Evolutionary conservation across 495 filamentous ascomycete genomes (phyloP).

Genomic region (Penicillium waksmanii): DNA sequence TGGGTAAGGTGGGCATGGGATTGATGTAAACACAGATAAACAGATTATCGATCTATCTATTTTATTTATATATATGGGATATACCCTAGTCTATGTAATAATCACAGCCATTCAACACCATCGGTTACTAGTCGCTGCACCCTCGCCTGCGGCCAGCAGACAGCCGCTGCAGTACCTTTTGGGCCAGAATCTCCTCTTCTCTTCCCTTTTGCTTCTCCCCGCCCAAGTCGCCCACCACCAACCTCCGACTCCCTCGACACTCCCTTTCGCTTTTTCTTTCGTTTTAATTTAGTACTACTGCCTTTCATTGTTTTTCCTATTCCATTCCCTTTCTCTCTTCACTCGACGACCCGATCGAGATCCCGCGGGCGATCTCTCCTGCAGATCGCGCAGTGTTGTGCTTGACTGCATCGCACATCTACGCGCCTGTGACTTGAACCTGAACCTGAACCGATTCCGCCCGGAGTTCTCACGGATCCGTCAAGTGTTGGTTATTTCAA

Average conservation of each 20-base stretch:
- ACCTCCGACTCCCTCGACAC: constrained; percentile 16
- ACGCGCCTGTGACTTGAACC: constrained; percentile 22
- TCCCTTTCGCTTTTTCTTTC: constrained; percentile 20
- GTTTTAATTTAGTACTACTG: constrained; percentile 3
- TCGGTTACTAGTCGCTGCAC: neutral
- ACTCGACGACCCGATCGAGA: constrained; percentile 18
- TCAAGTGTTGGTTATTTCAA: constrained; percentile 26
- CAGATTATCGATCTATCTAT: neutral
- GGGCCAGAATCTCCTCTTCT: constrained; percentile 18
- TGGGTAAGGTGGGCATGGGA: too few relatives aligned
- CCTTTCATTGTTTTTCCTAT: constrained; percentile 19
- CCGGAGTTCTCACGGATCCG: constrained; percentile 25
- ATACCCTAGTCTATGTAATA: too few relatives aligned
- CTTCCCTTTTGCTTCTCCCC: constrained; percentile 27
- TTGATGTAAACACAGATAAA: neutral
- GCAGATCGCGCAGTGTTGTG: constrained; percentile 30
- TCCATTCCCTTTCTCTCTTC: constrained; percentile 21
- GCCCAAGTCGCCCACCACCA: constrained; percentile 29
- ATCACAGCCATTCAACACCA: neutral
- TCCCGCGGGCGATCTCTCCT: constrained; percentile 13
- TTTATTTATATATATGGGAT: too few relatives aligned
- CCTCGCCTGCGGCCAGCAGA: constrained; percentile 15
- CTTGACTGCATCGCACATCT: constrained; percentile 25
- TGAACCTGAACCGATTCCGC: constrained; percentile 11
- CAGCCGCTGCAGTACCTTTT: constrained; percentile 19